Evolutionary conservation across 148 eudicot genomes (phyloP).

Genomic region (Dysphania ambrosioides): DNA sequence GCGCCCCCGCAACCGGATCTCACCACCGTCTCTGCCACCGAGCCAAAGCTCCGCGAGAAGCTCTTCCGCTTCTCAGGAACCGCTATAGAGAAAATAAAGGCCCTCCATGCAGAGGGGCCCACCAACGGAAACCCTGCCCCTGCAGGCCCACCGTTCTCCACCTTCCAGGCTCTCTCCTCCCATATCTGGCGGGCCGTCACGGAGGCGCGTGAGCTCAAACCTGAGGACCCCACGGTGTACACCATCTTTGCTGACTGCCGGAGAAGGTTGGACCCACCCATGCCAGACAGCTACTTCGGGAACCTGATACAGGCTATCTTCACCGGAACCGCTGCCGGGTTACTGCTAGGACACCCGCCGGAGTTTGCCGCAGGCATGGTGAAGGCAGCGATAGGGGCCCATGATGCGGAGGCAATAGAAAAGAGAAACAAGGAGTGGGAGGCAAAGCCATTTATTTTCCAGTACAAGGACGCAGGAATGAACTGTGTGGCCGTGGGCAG

Average conservation of each 20-base stretch:
- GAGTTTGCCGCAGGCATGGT: conserved; percentile 60
- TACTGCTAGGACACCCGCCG: conserved; percentile 49
- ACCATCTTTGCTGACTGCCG: conserved; percentile 88
- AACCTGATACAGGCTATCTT: conserved; percentile 92
- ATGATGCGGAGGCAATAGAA: conserved; percentile 60
- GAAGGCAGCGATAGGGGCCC: conserved; percentile 51
- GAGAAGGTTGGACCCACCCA: conserved; percentile 74
- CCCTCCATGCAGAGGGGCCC: conserved; percentile 38
- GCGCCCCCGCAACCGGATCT: conserved; percentile 38
- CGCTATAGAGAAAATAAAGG: conserved; percentile 60
- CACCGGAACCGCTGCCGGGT: conserved; percentile 80
- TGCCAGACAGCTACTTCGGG: conserved; percentile 92
- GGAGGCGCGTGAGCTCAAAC: conserved; percentile 71
- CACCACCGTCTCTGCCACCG: conserved; percentile 16
- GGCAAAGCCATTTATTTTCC: conserved; percentile 68
- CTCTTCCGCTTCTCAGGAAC: conserved; percentile 72
- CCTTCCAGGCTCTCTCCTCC: conserved; percentile 81
- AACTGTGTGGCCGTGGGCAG: conserved; percentile 97
- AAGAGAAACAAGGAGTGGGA: conserved; percentile 77
- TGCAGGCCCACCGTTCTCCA: conserved; percentile 41
- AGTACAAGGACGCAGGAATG: conserved; percentile 84
- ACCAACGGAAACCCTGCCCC: conserved; percentile 8
- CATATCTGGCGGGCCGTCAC: conserved; percentile 84
- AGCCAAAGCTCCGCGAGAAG: conserved; percentile 56
- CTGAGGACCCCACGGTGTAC: conserved; percentile 73